Evolutionary conservation across 2,329 filamentous ascomycete species (phyloP).

Genomic region (Xylaria sp.): DNA sequence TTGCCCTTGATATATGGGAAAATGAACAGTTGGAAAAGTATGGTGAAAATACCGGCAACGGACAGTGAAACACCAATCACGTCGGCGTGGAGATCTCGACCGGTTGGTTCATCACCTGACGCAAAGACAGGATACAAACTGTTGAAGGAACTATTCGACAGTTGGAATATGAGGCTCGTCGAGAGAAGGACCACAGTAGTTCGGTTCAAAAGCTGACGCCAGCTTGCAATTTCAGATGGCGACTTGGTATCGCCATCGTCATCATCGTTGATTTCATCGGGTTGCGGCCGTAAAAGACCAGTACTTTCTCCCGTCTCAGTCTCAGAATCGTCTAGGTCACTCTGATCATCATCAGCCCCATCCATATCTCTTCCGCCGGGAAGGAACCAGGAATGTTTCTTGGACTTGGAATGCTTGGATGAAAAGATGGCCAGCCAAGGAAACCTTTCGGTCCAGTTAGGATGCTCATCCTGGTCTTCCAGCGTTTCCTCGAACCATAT

Average conservation of each 20-base stretch:
- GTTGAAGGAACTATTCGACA: slow-evolving; percentile 94
- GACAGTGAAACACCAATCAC: slow-evolving; percentile 87
- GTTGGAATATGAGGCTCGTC: slow-evolving; percentile 91
- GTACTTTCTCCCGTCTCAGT: slow-evolving; percentile 29
- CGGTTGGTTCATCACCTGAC: slow-evolving; percentile 74
- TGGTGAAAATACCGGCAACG: slow-evolving; percentile 83
- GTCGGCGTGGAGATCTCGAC: slow-evolving; percentile 74
- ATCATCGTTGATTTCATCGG: slow-evolving; percentile 53
- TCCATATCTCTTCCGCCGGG: slow-evolving; percentile 30
- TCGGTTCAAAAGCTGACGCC: slow-evolving; percentile 71
- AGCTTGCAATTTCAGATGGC: slow-evolving; percentile 54
- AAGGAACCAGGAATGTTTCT: slow-evolving; percentile 37
- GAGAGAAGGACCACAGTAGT: slow-evolving; percentile 81
- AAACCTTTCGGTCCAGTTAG: slow-evolving; percentile 42
- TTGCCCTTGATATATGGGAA: slow-evolving; percentile 80
- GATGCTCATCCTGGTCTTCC: slow-evolving; percentile 50
- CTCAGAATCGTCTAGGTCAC: slow-evolving; percentile 31
- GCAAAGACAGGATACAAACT: slow-evolving; percentile 94
- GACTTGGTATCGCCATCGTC: slow-evolving; percentile 36
- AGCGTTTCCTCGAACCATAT: slow-evolving; percentile 88
- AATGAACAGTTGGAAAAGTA: slow-evolving; percentile 85
- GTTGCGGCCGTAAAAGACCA: slow-evolving; percentile 35
- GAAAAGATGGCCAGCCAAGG: slow-evolving; percentile 42
- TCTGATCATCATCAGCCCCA: slow-evolving; percentile 29
- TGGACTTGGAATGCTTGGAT: slow-evolving; percentile 26